Evolutionary conservation across 352 stramenopile genomes (phyloP).

Genomic region (Globisporangium alternatum): DNA sequence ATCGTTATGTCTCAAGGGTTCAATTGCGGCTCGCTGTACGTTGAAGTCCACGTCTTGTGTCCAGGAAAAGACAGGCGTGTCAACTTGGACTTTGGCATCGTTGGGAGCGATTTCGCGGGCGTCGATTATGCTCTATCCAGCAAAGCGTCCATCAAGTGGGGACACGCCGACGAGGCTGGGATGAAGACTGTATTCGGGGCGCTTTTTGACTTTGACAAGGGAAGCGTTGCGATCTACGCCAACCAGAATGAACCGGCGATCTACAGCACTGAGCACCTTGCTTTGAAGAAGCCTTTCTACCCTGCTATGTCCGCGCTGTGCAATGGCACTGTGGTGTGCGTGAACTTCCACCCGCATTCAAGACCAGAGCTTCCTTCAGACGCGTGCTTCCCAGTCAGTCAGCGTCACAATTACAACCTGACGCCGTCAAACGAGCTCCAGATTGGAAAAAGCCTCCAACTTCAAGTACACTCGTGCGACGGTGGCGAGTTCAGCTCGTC

Average conservation of each 20-base stretch:
- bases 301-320: conserved; percentile 64
- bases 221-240: conserved; percentile 50
- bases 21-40: conserved; percentile 44
- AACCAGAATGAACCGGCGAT: conserved; percentile 41
- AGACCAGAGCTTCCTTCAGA: conserved; percentile 49
- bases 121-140: conserved; percentile 22
- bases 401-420: conserved; percentile 39
- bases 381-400: conserved; percentile 32
- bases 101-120: conserved; percentile 32
- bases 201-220: conserved; percentile 76
- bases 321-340: conserved; percentile 61
- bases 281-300: conserved; percentile 37
- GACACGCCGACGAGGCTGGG: conserved; percentile 31
- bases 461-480: conserved; percentile 68
- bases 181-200: conserved; percentile 54
- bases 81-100: conserved; percentile 54
- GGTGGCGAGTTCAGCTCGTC: conserved; percentile 81
- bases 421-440: conserved; percentile 61
- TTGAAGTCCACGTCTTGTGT: conserved; percentile 56
- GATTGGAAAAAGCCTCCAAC: conserved; percentile 63
- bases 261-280: conserved; percentile 28
- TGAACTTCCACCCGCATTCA: conserved; percentile 63
- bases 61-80: conserved; percentile 43
- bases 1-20: conserved; percentile 57
- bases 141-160: conserved; percentile 37